These are phyloP conservation scores for Sporisorium exsertum DNA, from an alignment of 1,284 basidiomycete species.

Conservation along the genomic window DNA sequence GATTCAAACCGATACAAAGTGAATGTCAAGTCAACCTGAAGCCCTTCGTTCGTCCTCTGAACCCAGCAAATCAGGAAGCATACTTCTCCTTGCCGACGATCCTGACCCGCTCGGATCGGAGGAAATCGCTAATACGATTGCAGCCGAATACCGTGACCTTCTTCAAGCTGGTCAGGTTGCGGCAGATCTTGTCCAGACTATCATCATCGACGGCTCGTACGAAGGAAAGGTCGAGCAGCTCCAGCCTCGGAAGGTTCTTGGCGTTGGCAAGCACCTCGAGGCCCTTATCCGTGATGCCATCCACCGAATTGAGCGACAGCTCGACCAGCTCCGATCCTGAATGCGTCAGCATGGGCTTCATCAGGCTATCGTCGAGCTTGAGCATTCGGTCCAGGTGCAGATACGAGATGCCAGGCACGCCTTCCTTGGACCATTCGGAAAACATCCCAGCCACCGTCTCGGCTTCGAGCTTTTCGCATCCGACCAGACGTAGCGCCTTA, in stretches of 20 bases:
- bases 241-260: slow-evolving; percentile 70
- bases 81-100: slow-evolving; percentile 63
- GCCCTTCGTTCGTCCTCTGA: not conserved
- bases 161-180: slow-evolving; percentile 50
- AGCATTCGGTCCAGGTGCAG: slow-evolving; percentile 65
- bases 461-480: slow-evolving; percentile 74
- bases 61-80: slow-evolving; percentile 7
- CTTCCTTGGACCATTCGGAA: slow-evolving; percentile 14
- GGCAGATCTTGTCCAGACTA: slow-evolving; percentile 78
- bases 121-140: slow-evolving; percentile 61
- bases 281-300: slow-evolving; percentile 75
- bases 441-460: slow-evolving; percentile 47
- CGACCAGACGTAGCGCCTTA: slow-evolving; percentile 74
- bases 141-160: slow-evolving; percentile 68
- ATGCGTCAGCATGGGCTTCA: slow-evolving; percentile 78
- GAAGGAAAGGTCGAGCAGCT: slow-evolving; percentile 84
- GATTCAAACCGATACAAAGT: not conserved
- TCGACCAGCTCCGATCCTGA: slow-evolving; percentile 76
- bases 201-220: slow-evolving; percentile 87
- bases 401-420: slow-evolving; percentile 43
- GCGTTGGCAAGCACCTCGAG: slow-evolving; percentile 73
- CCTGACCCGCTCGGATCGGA: slow-evolving; percentile 50
- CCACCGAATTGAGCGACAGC: slow-evolving; percentile 83
- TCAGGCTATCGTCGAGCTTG: slow-evolving; percentile 74
- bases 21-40: not conserved